These are phyloP conservation scores for Colletotrichum chlorophyti DNA, from an alignment of 2,329 filamentous ascomycete genomes.

Conservation along the genomic window DNA sequence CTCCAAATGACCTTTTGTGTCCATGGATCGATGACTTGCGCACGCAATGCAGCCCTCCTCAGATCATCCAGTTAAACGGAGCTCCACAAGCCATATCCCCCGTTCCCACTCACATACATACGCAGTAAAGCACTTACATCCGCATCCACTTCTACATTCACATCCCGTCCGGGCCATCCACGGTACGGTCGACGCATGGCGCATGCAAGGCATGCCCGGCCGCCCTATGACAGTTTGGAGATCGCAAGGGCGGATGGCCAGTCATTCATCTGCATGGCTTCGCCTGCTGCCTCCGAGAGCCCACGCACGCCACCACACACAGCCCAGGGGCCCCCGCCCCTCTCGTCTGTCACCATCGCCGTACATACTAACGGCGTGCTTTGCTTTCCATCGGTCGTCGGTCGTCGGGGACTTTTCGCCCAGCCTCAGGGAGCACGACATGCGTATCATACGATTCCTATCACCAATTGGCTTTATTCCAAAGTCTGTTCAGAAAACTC, in stretches of 20 bases:
- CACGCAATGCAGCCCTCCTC: slow-evolving; percentile 6
- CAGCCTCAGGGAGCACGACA: slow-evolving; percentile 8
- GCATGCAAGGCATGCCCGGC: slow-evolving; percentile 19
- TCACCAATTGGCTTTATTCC: neutral
- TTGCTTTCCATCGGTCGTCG: neutral
- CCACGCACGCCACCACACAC: slow-evolving; percentile 18
- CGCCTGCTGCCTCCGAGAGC: slow-evolving; percentile 1
- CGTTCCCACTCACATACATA: slow-evolving; percentile 22
- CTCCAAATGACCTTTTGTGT: neutral
- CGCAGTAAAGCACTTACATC: slow-evolving; percentile 10
- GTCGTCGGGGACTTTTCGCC: slow-evolving; percentile 9
- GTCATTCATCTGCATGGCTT: slow-evolving; percentile 16
- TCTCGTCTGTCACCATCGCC: slow-evolving; percentile 1
- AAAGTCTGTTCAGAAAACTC: slow-evolving; percentile 16
- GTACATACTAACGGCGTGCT: no score
- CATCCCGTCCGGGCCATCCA: slow-evolving; percentile 1
- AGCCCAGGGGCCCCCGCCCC: slow-evolving; percentile 7
- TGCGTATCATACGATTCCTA: slow-evolving; percentile 16
- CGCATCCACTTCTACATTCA: slow-evolving; percentile 21
- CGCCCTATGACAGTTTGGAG: slow-evolving; percentile 1
- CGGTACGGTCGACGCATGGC: neutral
- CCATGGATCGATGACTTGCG: neutral
- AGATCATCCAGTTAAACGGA: slow-evolving; percentile 18
- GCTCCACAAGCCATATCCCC: slow-evolving; percentile 15
- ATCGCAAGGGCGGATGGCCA: slow-evolving; percentile 16